Conservation (phyloP, 2,329 filamentous ascomycete genomes). For the Biscogniauxia marginata region DNA sequence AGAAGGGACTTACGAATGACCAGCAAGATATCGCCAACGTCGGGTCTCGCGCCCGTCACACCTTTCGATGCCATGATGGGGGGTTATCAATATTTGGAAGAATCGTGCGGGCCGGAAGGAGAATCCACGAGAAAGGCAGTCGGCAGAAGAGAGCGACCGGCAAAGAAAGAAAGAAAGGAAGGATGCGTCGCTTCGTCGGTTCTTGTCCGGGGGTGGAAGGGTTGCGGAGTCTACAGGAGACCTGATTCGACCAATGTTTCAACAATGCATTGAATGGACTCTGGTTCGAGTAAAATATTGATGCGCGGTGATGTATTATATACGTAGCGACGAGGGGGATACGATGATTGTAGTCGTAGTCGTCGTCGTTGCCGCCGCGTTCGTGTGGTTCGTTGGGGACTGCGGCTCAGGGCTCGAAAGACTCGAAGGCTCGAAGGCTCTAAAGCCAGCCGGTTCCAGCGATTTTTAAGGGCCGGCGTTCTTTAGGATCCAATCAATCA, state of each 20-base stretch:
- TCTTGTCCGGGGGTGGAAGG: slow-evolving; percentile 11
- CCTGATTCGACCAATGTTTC: slow-evolving; percentile 27
- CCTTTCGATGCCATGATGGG: slow-evolving; percentile 44
- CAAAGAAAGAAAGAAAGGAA: slow-evolving; percentile 11
- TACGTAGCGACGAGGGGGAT: slow-evolving; percentile 4
- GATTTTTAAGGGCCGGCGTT: not conserved
- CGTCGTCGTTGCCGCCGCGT: not conserved
- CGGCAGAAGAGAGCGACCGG: not conserved
- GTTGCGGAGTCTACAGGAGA: slow-evolving; percentile 20
- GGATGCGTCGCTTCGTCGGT: slow-evolving; percentile 13
- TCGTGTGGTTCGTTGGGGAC: not conserved
- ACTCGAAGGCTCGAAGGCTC: not conserved
- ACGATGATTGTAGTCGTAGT: not conserved
- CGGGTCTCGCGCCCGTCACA: slow-evolving; percentile 49
- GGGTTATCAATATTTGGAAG: slow-evolving; percentile 5
- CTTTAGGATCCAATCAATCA: not conserved
- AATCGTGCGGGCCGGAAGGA: not conserved
- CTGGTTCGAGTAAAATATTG: slow-evolving; percentile 5
- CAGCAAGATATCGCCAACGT: slow-evolving; percentile 65
- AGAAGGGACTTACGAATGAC: slow-evolving; percentile 65
- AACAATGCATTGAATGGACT: slow-evolving; percentile 22
- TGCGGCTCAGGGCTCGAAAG: not conserved
- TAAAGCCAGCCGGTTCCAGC: not conserved
- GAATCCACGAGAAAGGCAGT: not conserved
- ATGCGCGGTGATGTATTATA: slow-evolving; percentile 4